Conservation (phyloP, 2,329 filamentous ascomycete species). For the Phialophora verrucosa region DNA sequence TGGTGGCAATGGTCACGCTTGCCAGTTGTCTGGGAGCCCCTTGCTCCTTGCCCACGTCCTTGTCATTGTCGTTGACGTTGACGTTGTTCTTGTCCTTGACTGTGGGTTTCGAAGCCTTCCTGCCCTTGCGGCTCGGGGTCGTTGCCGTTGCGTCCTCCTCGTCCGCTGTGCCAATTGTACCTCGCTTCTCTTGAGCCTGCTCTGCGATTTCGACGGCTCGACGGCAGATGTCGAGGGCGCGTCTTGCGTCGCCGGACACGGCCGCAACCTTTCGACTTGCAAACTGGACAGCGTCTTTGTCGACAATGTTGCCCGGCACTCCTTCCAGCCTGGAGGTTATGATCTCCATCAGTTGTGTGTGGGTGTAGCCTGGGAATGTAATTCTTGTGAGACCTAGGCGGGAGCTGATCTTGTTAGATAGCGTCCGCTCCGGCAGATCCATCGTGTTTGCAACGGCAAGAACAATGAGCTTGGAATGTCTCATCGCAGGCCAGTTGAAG, state of each 20-base stretch:
- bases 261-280: slow-evolving; percentile 95
- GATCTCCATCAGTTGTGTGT: slow-evolving; percentile 96
- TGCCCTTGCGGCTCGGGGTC: slow-evolving; percentile 49
- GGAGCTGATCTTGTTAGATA: slow-evolving; percentile 98
- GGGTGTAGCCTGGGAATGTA: slow-evolving; percentile 95
- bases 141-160: slow-evolving; percentile 44
- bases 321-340: slow-evolving; percentile 92
- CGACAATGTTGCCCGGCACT: slow-evolving; percentile 86
- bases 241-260: slow-evolving; percentile 89
- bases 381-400: slow-evolving; percentile 88
- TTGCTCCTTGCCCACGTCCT: slow-evolving; percentile 4
- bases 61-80: neutral
- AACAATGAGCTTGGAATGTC: slow-evolving; percentile 91
- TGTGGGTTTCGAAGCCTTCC: slow-evolving; percentile 27
- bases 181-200: slow-evolving; percentile 61
- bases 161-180: slow-evolving; percentile 38
- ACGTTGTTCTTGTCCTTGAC: slow-evolving; percentile 33
- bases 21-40: slow-evolving; percentile 45
- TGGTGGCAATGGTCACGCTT: slow-evolving; percentile 86
- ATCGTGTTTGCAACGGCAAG: slow-evolving; percentile 98
- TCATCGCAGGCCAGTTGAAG: slow-evolving; percentile 96
- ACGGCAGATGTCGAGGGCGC: slow-evolving; percentile 92
- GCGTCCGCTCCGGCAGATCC: slow-evolving; percentile 92
- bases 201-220: slow-evolving; percentile 95
- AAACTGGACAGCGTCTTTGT: slow-evolving; percentile 92